Base-by-base conservation (phyloP, 768 basidiomycete species). In the Agrocybe praecox region DNA sequence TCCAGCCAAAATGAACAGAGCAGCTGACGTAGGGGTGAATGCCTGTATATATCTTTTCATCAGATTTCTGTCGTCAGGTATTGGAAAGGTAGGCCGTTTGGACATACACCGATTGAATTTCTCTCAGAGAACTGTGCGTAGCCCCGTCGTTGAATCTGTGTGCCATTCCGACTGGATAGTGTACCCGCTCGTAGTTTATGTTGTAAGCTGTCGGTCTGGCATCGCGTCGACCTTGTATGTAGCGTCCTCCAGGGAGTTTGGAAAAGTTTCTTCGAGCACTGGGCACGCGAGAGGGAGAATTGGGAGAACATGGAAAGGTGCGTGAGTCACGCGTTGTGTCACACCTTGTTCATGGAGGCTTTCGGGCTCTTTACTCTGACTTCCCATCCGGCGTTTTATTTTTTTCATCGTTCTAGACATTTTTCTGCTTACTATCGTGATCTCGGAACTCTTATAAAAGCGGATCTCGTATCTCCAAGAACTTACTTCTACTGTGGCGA, bases 11-110 rank as follows among this genome's bases (percentile, higher is more conserved):
- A 96, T 71, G 70, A 99, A 97, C 19, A 98, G 65, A 0, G 80
- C 86, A 0, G 92, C 96, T 1, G 95, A 87, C 51, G 78, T 80
- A 23, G 94, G 94, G 2, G 94, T 95, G 69, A 98, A 97, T n/a
- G 93, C 91, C 96, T 98, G 63, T 29, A 62, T 45, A 21, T 26
- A 26, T 11, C 42, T 12, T 15, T 55, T 29, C 14, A 18, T 8
- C 26, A 21, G 22, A 50, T n/a, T 29, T 23, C 10, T 23, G 22
- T 50, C 26, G 12, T 55, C 34, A 32, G 19, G 43, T 14, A 18
- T 34, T 22, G 33, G 5, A 36, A 29, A 52, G 29, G 24, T 23
- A 58, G 22, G 58, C 18, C 26, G 26, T 23, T 52, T 21, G 34
- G 14, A 58, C 67, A 59, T 64, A 74, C 75, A 58, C 75, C 76